Evolutionary conservation across 202 grass and related monocot species (phyloP), one percentile per base, ranked within the genome.

Genomic region (Schoenoplectus tabernaemontani): DNA sequence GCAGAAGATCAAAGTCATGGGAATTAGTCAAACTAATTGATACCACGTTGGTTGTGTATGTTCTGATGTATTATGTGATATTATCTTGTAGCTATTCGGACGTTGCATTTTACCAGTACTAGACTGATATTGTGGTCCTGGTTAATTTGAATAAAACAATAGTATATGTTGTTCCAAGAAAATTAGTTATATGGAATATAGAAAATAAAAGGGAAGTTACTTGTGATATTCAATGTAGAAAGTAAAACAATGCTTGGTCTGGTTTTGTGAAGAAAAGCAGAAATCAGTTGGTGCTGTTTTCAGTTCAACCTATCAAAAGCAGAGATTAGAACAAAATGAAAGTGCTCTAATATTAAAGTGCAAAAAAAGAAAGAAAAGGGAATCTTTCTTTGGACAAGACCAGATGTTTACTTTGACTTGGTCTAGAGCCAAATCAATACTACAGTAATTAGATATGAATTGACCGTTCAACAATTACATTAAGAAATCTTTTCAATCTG

Each of bases 211-310:
- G n/a, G n/a, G n/a, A n/a, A 7, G 61, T 38, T 75, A 81, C 81
- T 59, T 81, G 81, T 58, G 78, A 86, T 24, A 75, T 57, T 78
- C 84, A 30, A 87, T 61, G 82, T 82, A 84, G 53, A 69, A 66
- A 69, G 84, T 90, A 44, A 84, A 84, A 54, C 84, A 89, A 20
- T 83, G 84, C 22, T 64, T 81, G 34, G 83, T 89, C 58, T 86
- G 83, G 42, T 86, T 88, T 70, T 84, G 82, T 78, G 81, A 80
- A n/a, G n/a, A n/a, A n/a, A n/a, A 87, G 59, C 84, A 59, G 74
- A 92, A 92, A 69, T 87, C 85, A 75, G 83, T 81, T 82, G 87
- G 86, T 59, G 84, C 82, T 63, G 86, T 86, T 86, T 88, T 91
- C 56, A 90, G 69, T 77, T 90, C 85, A 85, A 85, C 74, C 83